Evolutionary conservation across 345 rosid species (phyloP).

Genomic region (Corymbia maculata): DNA sequence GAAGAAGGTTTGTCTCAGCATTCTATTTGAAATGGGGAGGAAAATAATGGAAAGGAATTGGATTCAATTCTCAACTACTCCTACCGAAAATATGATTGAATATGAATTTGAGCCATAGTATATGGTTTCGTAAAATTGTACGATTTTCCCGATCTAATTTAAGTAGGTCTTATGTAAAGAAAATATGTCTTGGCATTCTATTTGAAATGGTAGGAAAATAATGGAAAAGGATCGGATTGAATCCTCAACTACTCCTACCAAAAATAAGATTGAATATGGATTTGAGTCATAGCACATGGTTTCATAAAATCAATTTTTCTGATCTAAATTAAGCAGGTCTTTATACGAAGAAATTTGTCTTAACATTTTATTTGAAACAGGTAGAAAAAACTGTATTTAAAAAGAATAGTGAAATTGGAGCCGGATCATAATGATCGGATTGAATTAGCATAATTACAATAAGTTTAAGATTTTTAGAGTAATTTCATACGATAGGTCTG

Average conservation of each 20-base stretch:
- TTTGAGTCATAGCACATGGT: too few relatives aligned
- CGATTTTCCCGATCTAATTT: too few relatives aligned
- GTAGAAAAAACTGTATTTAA: not conserved
- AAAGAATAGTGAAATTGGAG: not conserved
- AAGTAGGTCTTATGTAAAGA: too few relatives aligned
- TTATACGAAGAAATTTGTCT: not conserved
- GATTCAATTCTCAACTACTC: not conserved
- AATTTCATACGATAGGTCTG: rapidly evolving
- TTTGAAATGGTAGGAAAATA: too few relatives aligned
- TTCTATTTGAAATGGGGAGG: not conserved
- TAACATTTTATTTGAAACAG: not conserved
- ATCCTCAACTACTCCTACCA: not conserved
- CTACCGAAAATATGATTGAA: not conserved
- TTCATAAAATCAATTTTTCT: not conserved
- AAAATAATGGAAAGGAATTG: not conserved
- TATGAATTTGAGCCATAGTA: not conserved
- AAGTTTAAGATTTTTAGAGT: not conserved
- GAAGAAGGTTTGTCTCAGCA: not conserved
- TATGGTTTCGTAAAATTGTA: not conserved
- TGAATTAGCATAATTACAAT: rapidly evolving
- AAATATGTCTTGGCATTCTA: too few relatives aligned
- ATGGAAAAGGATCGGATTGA: not conserved
- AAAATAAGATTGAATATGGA: not conserved
- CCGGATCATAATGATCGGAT: not conserved
- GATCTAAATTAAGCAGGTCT: not conserved